phyloP scores from a whole-genome alignment of 2,329 filamentous ascomycete species.

The Fusarium chlamydosporum region DNA sequence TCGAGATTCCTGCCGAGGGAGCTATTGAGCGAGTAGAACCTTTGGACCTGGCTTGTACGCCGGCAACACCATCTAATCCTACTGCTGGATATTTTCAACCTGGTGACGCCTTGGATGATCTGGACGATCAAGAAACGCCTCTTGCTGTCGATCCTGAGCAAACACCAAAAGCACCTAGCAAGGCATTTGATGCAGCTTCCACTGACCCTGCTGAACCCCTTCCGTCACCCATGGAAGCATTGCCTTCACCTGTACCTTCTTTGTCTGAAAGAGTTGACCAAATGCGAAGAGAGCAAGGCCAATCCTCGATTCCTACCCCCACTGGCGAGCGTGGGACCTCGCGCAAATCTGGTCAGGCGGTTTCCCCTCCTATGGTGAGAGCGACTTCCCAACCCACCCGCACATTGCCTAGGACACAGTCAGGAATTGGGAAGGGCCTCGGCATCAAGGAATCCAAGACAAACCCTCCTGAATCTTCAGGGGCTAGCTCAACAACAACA shows the following conservation, averaged over 20 bases:
- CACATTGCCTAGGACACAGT: constrained; percentile 62
- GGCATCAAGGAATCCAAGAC: constrained; percentile 55
- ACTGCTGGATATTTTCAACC: constrained; percentile 24
- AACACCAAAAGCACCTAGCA: constrained; percentile 42
- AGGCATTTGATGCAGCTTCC: constrained; percentile 36
- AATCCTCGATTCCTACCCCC: constrained; percentile 51
- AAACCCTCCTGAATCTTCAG: constrained; percentile 46
- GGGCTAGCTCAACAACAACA: constrained; percentile 43
- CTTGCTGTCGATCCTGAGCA: constrained; percentile 40
- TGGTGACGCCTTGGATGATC: constrained; percentile 12
- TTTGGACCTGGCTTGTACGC: constrained; percentile 63
- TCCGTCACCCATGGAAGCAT: constrained; percentile 36
- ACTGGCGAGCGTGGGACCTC: constrained; percentile 56
- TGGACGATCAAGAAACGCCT: constrained; percentile 25
- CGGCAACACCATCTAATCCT: constrained; percentile 46
- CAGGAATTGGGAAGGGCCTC: constrained; percentile 60
- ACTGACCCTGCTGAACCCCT: constrained; percentile 29
- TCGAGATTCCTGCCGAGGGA: constrained; percentile 52
- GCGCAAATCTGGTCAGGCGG: constrained; percentile 62
- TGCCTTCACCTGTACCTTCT: constrained; percentile 34
- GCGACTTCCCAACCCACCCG: constrained; percentile 67
- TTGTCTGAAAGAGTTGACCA: constrained; percentile 66
- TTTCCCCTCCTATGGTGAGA: constrained; percentile 68
- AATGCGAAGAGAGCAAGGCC: constrained; percentile 64
- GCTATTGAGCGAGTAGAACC: constrained; percentile 64